phyloP scores from a whole-genome alignment of 768 basidiomycete genomes.

The Fomitopsis serialis region DNA sequence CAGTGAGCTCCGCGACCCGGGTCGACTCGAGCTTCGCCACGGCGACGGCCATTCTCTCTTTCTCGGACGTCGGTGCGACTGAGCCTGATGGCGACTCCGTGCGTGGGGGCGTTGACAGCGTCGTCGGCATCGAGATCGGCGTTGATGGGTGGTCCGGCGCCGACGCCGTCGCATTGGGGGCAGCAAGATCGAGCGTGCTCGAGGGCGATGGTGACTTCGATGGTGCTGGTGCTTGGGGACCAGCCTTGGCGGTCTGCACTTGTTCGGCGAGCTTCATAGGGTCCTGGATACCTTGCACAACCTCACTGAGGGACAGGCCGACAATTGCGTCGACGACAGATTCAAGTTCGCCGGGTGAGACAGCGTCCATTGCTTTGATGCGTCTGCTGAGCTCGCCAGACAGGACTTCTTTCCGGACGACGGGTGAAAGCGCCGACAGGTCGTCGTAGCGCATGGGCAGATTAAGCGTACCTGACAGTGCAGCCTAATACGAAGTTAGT shows the following conservation, averaged over 20 bases:
- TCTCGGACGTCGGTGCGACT: slow-evolving; percentile 60
- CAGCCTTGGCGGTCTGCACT: slow-evolving; percentile 34
- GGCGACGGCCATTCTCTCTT: slow-evolving; percentile 67
- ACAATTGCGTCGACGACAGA: slow-evolving; percentile 70
- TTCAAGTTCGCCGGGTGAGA: slow-evolving; percentile 54
- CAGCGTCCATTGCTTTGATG: slow-evolving; percentile 50
- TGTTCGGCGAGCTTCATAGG: slow-evolving; percentile 60
- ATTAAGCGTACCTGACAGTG: slow-evolving; percentile 72
- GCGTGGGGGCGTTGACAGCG: slow-evolving; percentile 75
- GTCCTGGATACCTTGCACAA: slow-evolving; percentile 73
- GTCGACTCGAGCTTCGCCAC: slow-evolving; percentile 58
- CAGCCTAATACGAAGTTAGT: slow-evolving; percentile 46
- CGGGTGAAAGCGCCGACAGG: slow-evolving; percentile 74
- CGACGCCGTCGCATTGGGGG: slow-evolving; percentile 69
- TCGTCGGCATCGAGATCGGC: slow-evolving; percentile 71
- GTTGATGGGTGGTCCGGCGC: slow-evolving; percentile 90
- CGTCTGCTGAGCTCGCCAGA: slow-evolving; percentile 79
- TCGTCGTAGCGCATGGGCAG: slow-evolving; percentile 87
- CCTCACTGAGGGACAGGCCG: slow-evolving; percentile 64
- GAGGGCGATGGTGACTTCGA: slow-evolving; percentile 52
- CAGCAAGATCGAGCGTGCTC: slow-evolving; percentile 53
- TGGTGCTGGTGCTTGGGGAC: slow-evolving; percentile 32
- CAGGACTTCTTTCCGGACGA: slow-evolving; percentile 81
- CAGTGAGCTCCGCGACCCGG: slow-evolving; percentile 61
- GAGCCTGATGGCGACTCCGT: slow-evolving; percentile 74